Conservation (phyloP, 257 asterid genomes). For the Plantago major region DNA sequence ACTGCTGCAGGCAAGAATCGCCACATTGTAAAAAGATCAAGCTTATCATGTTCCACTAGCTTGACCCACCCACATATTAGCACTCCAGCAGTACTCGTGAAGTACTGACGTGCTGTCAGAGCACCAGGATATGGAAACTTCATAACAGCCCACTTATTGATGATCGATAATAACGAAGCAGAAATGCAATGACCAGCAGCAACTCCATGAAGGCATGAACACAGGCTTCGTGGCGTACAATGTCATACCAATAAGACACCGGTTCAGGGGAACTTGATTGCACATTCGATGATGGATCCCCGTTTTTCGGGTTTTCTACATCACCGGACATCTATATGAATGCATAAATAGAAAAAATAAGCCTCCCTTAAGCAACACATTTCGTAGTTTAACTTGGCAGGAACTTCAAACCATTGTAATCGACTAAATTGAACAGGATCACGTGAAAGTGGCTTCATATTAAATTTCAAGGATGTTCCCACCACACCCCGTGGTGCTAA, state of each 20-base stretch:
- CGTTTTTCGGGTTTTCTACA: constrained; percentile 60
- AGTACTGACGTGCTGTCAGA: constrained; percentile 83
- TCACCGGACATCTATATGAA: constrained; percentile 66
- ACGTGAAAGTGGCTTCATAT: too few relatives aligned
- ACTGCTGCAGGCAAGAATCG: constrained; percentile 84
- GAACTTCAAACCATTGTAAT: too few relatives aligned
- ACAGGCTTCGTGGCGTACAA: constrained; percentile 61
- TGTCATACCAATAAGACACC: constrained; percentile 40
- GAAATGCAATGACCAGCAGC: constrained; percentile 95
- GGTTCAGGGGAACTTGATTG: constrained; percentile 30
- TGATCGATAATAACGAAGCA: constrained; percentile 80
- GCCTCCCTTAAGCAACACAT: not conserved
- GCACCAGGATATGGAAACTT: constrained; percentile 96
- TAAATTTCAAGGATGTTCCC: too few relatives aligned
- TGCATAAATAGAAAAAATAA: not conserved
- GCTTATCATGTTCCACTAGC: constrained; percentile 70
- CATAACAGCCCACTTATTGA: constrained; percentile 97
- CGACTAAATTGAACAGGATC: too few relatives aligned
- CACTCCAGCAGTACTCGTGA: constrained; percentile 83
- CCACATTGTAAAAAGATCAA: constrained; percentile 81
- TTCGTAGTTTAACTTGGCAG: too few relatives aligned
- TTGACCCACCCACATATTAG: constrained; percentile 67
- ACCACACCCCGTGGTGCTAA: not conserved
- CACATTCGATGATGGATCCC: constrained; percentile 22
- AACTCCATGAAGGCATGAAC: constrained; percentile 78